Conservation (phyloP, 2,329 filamentous ascomycete genomes). For the Corynespora cassiicola region DNA sequence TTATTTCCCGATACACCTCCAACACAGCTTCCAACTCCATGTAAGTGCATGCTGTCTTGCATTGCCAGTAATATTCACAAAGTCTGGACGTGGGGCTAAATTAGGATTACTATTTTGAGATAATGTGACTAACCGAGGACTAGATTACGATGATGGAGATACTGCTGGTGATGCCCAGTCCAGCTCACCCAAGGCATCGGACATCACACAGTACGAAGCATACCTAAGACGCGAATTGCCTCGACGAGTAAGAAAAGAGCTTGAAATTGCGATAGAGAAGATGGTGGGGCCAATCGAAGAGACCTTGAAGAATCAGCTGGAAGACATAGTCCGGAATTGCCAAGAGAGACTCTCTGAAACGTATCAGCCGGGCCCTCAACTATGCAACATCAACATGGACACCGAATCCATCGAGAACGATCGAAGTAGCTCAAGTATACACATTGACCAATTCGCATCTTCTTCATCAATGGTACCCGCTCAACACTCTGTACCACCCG, state of each 20-base stretch:
- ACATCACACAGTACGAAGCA: conserved; percentile 8
- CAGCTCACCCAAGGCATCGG: conserved; percentile 6
- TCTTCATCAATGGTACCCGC: too few relatives aligned
- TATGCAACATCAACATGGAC: too few relatives aligned
- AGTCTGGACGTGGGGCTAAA: neutral
- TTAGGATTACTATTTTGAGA: too few relatives aligned
- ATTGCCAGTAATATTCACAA: too few relatives aligned
- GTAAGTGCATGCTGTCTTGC: conserved; percentile 5
- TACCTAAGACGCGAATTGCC: conserved; percentile 12
- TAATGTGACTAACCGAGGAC: neutral
- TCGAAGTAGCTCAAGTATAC: too few relatives aligned
- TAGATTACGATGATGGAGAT: conserved; percentile 1
- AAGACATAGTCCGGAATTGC: conserved; percentile 8
- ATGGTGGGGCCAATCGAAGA: conserved; percentile 8
- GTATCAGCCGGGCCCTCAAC: too few relatives aligned
- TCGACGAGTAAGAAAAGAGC: conserved; percentile 7
- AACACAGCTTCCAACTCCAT: conserved; percentile 6
- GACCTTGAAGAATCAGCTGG: conserved; percentile 11
- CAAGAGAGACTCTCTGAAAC: conserved; percentile 12
- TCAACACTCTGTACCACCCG: too few relatives aligned
- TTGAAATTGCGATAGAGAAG: conserved; percentile 4
- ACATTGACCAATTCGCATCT: too few relatives aligned
- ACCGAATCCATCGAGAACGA: too few relatives aligned
- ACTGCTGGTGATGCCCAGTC: neutral
- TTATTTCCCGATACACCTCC: conserved; percentile 9